Base-by-base conservation (phyloP, 805 yeast genomes). In the Zygosaccharomyces kombuchaensis region DNA sequence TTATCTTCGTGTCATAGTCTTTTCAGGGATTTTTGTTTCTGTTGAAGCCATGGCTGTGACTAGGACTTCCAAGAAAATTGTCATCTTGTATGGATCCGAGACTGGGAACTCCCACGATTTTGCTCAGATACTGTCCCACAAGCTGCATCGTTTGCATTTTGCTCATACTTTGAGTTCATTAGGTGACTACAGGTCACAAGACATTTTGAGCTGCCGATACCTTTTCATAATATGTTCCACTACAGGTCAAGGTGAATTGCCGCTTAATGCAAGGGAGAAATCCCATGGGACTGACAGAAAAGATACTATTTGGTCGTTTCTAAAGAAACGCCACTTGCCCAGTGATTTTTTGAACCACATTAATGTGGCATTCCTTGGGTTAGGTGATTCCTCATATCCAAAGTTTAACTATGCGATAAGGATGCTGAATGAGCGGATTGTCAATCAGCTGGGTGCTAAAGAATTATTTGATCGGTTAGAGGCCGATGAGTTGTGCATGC, bases 201-300 rank as follows among this genome's bases (percentile, higher is more conserved):
- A 71, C 45, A 66, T 87, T 66, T 23, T 69, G 79, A 43, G 70
- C 82, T 17, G 72, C 83, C 49, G 51, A 36, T 59, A 61, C 41
- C 50, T 66, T 10, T 63, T 66, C 27, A 43, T 66, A 0, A 62
- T 91, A 2, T 85, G 95, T 60, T 82, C 96, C 1, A 91, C 99
- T 0, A 84, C 96, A 1, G 98, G 99, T 6, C 97, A 91, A 65
- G 99, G 99, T 22, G 96, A 85, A 50, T 65, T 91, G 27, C 98
- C 99, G 0, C 66, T 84, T 34, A 87, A 87, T 59, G 82, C 84
- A 0, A 72, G 72, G 51, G 78, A 76, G 49, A 38, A 46, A 12
- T 38, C 59, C 7, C 43, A 36, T 13, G 62, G 57, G 14, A 35
- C 26, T 25, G 23, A 44, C 2, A 46, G 45, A 19, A 46, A 46